Conservation (phyloP, 495 filamentous ascomycete genomes). For the Penicillium fimorum region DNA sequence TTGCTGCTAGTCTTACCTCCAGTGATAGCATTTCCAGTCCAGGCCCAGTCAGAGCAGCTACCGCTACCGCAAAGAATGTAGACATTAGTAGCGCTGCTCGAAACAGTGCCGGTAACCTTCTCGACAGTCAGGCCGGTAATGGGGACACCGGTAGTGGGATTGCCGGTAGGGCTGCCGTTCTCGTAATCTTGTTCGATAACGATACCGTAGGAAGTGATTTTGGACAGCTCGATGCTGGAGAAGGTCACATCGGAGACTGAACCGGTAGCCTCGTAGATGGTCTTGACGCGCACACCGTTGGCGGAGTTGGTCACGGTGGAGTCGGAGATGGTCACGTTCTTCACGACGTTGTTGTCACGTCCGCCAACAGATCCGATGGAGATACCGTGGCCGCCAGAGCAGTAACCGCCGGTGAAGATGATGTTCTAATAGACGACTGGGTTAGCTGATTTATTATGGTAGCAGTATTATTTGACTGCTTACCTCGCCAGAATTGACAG, state of each 20-base stretch:
- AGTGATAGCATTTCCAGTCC: constrained; percentile 43
- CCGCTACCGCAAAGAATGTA: constrained; percentile 57
- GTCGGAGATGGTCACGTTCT: constrained; percentile 52
- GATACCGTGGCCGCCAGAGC: constrained; percentile 64
- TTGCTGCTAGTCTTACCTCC: constrained; percentile 46
- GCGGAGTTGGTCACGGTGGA: constrained; percentile 52
- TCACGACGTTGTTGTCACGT: constrained; percentile 58
- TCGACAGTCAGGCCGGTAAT: constrained; percentile 59
- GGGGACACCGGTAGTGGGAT: constrained; percentile 57
- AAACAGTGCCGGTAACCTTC: constrained; percentile 52
- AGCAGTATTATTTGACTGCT: neutral
- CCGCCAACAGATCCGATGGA: constrained; percentile 69
- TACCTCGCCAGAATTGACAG: constrained; percentile 55
- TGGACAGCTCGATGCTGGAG: constrained; percentile 55
- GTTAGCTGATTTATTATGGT: neutral
- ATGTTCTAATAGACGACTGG: constrained; percentile 38
- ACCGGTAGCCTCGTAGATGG: constrained; percentile 56
- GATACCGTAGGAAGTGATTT: constrained; percentile 61
- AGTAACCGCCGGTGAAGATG: constrained; percentile 51
- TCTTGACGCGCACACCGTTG: constrained; percentile 67
- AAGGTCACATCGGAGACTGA: constrained; percentile 58
- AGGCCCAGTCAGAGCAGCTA: constrained; percentile 48
- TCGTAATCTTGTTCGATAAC: constrained; percentile 69
- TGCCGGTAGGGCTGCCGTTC: constrained; percentile 61
- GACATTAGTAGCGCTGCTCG: constrained; percentile 39